Conservation (phyloP, 495 filamentous ascomycete genomes). For the Rhypophila decipiens region DNA sequence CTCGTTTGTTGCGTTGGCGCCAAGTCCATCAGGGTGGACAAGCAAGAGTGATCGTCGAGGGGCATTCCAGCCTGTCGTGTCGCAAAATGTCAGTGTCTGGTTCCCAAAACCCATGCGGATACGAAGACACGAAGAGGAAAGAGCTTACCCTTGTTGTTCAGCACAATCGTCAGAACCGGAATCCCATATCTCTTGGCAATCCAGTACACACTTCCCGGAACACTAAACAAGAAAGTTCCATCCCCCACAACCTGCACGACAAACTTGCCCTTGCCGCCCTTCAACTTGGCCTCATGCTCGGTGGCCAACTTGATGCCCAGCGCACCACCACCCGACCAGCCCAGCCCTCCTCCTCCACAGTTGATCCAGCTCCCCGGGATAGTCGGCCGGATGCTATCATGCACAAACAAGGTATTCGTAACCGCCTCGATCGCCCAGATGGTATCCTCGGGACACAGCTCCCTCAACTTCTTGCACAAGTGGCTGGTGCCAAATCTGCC, state of each 20-base stretch:
- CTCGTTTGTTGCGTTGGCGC: slow-evolving; percentile 69
- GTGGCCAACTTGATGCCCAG: slow-evolving; percentile 84
- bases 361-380: slow-evolving; percentile 82
- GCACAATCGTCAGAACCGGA: slow-evolving; percentile 80
- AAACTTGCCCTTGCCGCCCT: slow-evolving; percentile 67
- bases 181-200: slow-evolving; percentile 80
- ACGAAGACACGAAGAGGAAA: background rate
- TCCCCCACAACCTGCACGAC: slow-evolving; percentile 92
- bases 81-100: slow-evolving; percentile 3
- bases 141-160: slow-evolving; percentile 78
- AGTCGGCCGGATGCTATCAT: slow-evolving; percentile 73
- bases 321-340: slow-evolving; percentile 89
- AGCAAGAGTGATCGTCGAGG: slow-evolving; percentile 68
- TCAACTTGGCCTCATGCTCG: slow-evolving; percentile 53
- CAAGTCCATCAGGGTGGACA: slow-evolving; percentile 77
- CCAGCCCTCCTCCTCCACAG: slow-evolving; percentile 88
- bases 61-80: slow-evolving; percentile 69
- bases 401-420: slow-evolving; percentile 70
- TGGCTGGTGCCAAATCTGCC: slow-evolving; percentile 68
- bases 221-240: slow-evolving; percentile 82
- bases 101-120: too few species aligned
- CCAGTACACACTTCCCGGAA: slow-evolving; percentile 92
- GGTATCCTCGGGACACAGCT: slow-evolving; percentile 64
- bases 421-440: slow-evolving; percentile 88
- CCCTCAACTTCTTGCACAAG: slow-evolving; percentile 58